A percentile compares a stretch with the other conserved stretches of the same genome.
These are phyloP conservation scores for Tricholoma flavovirens DNA, from an alignment of 768 basidiomycete species.

Conservation along the genomic window DNA sequence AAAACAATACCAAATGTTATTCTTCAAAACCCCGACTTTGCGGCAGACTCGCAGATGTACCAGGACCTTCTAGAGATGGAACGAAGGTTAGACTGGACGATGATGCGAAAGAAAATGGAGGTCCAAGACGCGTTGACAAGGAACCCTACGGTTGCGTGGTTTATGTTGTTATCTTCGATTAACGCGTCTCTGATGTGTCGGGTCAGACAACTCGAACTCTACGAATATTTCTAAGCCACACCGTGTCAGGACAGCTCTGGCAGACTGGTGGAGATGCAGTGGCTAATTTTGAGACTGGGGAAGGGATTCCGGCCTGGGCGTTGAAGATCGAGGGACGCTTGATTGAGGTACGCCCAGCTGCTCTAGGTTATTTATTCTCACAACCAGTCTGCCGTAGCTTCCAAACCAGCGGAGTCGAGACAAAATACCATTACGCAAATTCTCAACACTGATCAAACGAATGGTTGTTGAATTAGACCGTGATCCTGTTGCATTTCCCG, in stretches of 20 bases:
- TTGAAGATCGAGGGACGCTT: constrained; percentile 84
- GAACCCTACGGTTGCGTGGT: constrained; percentile 53
- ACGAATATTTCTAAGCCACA: constrained; percentile 83
- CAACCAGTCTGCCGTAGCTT: constrained; percentile 30
- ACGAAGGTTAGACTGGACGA: constrained; percentile 90
- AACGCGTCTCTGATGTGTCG: constrained; percentile 8
- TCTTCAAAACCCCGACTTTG: constrained; percentile 67
- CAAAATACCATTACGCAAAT: constrained; percentile 61
- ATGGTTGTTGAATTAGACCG: constrained; percentile 86
- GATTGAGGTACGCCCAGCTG: constrained; percentile 53
- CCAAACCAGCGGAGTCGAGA: constrained; percentile 62
- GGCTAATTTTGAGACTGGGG: constrained; percentile 71
- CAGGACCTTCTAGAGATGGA: constrained; percentile 84
- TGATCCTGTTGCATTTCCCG: constrained; percentile 73
- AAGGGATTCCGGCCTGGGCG: constrained; percentile 86
- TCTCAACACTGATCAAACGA: constrained; percentile 79
- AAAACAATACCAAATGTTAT: constrained; percentile 75
- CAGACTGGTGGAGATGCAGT: constrained; percentile 53
- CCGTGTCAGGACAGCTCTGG: constrained; percentile 82
- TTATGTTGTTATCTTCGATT: neutral
- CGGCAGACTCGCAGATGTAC: constrained; percentile 82
- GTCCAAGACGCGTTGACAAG: constrained; percentile 83
- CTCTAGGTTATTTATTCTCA: neutral
- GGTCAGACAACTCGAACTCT: constrained; percentile 76
- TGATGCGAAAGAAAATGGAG: constrained; percentile 84